These are phyloP conservation scores for Metschnikowia gruessii DNA, from an alignment of 805 yeast species.

Conservation along the genomic window DNA sequence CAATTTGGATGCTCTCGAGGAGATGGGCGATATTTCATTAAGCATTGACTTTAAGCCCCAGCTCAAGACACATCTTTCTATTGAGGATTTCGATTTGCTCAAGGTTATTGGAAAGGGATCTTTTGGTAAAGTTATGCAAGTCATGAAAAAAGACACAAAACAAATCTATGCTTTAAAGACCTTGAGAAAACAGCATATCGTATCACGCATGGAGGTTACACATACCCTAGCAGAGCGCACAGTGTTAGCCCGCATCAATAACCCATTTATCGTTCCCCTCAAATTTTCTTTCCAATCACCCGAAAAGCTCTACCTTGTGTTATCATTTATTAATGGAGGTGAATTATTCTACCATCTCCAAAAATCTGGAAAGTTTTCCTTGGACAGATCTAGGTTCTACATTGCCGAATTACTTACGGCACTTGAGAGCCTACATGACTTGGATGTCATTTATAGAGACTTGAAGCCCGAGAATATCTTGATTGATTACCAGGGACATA, in stretches of 20 bases:
- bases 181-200: conserved; percentile 89
- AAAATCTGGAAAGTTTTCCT: conserved; percentile 81
- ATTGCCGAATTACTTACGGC: conserved; percentile 94
- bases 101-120: conserved; percentile 98
- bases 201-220: conserved; percentile 89
- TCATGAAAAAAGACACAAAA: conserved; percentile 89
- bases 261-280: conserved; percentile 94
- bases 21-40: conserved; percentile 54
- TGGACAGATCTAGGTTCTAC: conserved; percentile 88
- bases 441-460: conserved; percentile 93
- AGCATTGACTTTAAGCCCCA: conserved; percentile 67
- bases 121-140: conserved; percentile 99
- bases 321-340: conserved; percentile 95
- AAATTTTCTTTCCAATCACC: conserved; percentile 96
- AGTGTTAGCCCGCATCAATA: conserved; percentile 86
- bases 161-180: conserved; percentile 95
- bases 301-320: conserved; percentile 86
- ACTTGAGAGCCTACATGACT: conserved; percentile 83
- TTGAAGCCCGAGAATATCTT: conserved; percentile 94
- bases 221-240: conserved; percentile 97
- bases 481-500: conserved; percentile 94
- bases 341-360: conserved; percentile 94
- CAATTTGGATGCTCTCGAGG: conserved; percentile 42
- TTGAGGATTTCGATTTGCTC: conserved; percentile 88
- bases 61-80: conserved; percentile 62